Percentiles rank a stretch among this genome's conserved stretches.
phyloP scores from a whole-genome alignment of 768 basidiomycete genomes.

The Sarcomyxa edulis region DNA sequence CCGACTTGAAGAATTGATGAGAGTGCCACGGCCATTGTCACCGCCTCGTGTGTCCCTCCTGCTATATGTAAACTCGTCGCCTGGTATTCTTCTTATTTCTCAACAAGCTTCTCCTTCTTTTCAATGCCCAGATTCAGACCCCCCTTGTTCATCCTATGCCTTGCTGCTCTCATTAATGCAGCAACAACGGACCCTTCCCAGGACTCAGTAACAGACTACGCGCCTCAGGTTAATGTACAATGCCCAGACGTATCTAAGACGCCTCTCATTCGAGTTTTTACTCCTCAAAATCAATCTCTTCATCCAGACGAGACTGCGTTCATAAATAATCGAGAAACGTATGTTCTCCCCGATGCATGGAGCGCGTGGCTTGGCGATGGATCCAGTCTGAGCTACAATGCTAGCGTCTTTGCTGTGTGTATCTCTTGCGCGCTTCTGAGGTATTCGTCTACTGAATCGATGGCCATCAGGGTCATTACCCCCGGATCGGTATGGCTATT shows the following conservation, averaged over 20 bases:
- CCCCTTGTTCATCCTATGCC: too few species aligned
- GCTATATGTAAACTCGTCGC: too few species aligned
- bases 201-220: constrained; percentile 42
- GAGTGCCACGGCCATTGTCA: too few species aligned
- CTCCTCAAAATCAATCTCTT: constrained; percentile 45
- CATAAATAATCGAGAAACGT: constrained; percentile 33
- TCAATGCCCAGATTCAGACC: too few species aligned
- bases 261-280: constrained; percentile 47
- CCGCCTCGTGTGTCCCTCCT: too few species aligned
- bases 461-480: constrained; percentile 33
- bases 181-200: too few species aligned
- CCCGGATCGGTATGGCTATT: constrained; percentile 57
- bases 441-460: too few species aligned
- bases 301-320: constrained; percentile 46
- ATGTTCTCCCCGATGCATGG: constrained; percentile 46
- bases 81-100: too few species aligned
- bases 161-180: too few species aligned
- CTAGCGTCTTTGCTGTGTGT: constrained; percentile 38
- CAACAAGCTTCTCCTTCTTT: too few species aligned
- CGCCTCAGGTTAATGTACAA: constrained; percentile 39
- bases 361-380: constrained; percentile 53
- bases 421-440: too few species aligned
- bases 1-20: too few species aligned
- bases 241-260: constrained; percentile 55
- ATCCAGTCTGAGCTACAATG: constrained; percentile 45